Evolutionary conservation across 352 stramenopile species (phyloP), one percentile per base, ranked within the genome.

Genomic region (Globisporangium sylvaticum): DNA sequence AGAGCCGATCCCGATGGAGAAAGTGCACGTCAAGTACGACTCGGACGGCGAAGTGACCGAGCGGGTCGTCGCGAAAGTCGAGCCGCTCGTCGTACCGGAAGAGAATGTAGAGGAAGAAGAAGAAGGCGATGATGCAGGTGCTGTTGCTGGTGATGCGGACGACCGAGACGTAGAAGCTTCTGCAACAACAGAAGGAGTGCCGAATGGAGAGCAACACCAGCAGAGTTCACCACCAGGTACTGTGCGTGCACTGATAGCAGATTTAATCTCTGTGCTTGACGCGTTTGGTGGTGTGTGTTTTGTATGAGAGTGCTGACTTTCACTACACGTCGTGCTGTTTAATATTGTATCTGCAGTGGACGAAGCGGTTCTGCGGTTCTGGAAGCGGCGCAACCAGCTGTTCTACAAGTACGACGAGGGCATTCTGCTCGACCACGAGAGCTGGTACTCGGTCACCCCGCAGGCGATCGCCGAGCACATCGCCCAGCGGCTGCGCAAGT

Each of bases 371-470:
- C 70, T 81, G 25, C 98, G 98, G 70, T 98, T 98, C 79, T 98
- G 91, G 80, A 70, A 84, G 57, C 92, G 98, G 69, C 86, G 94
- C 5, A 88, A 91, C 48, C 66, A 75, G 46, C 80, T 97, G 29
- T 98, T 98, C 65, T 91, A 91, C 57, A 80, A 86, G 63, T 98
- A 94, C 68, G 91, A 98, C 62, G 76, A 96, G 54, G 93, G 93
- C 12, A 95, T 98, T 24, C 78, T 87, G 24, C 77, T 97, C n/a
- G 94, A 98, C 68, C 77, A 91, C 22, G 93, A 98, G 76, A 95
- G 90, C 46, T 97, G 92, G 92, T 98, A 96, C 77, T 97, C 87
- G 61, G 87, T 98, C 4, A 98, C 93, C 0, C 94, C 94, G 27
- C 87, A 98, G 78, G 75, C 75, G 8, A 96, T 98, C 56, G 90